These are phyloP conservation scores for Daldinia caldariorum DNA, from an alignment of 495 filamentous ascomycete species.

Conservation along the genomic window DNA sequence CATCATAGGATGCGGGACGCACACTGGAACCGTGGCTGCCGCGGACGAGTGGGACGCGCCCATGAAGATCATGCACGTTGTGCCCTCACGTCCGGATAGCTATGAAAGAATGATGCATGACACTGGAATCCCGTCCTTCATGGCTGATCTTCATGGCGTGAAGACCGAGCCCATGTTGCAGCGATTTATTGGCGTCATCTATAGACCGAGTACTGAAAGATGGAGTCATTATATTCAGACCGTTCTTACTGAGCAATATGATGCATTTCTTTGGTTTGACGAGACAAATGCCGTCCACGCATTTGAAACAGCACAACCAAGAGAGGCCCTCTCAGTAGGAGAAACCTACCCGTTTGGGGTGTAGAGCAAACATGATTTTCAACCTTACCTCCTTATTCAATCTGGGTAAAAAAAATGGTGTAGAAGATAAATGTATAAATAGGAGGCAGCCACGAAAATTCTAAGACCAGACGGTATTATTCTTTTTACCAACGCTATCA, in stretches of 20 bases:
- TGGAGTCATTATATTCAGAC: slow-evolving; percentile 63
- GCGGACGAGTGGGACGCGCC: slow-evolving; percentile 60
- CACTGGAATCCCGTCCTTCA: slow-evolving; percentile 42
- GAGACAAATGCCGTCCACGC: slow-evolving; percentile 58
- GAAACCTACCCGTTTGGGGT: slow-evolving; percentile 67
- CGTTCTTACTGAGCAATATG: slow-evolving; percentile 61
- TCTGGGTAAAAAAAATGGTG: not conserved
- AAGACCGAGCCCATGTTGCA: slow-evolving; percentile 54
- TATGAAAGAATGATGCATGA: slow-evolving; percentile 52
- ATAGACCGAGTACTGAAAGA: slow-evolving; percentile 61
- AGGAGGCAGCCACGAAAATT: not conserved
- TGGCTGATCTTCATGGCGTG: slow-evolving; percentile 50
- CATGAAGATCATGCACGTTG: slow-evolving; percentile 38
- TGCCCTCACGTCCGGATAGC: slow-evolving; percentile 45
- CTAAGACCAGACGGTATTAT: not conserved
- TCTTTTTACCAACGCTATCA: not conserved
- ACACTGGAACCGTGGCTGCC: slow-evolving; percentile 64
- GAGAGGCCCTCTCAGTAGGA: slow-evolving; percentile 53
- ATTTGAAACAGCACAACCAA: slow-evolving; percentile 60
- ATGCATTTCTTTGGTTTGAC: slow-evolving; percentile 66
- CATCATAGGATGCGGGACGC: slow-evolving; percentile 63
- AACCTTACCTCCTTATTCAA: not conserved
- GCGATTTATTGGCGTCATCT: slow-evolving; percentile 66
- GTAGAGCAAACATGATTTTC: slow-evolving; percentile 26
- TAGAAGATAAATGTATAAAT: not conserved